These are phyloP conservation scores for Tricholoma saponaceum DNA, from an alignment of 768 basidiomycete genomes.

Conservation along the genomic window DNA sequence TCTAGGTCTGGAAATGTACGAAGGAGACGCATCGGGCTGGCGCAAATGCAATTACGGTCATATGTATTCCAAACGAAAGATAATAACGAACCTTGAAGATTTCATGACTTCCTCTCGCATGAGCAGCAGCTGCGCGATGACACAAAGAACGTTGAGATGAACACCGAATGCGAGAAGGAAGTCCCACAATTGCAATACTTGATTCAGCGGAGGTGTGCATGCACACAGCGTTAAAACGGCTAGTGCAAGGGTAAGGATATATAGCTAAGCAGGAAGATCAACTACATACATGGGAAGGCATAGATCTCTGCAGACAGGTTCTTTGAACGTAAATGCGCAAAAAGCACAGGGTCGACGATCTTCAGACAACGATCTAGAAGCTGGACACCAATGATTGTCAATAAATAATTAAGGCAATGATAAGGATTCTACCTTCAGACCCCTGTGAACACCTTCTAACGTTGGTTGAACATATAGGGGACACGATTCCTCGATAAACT, in stretches of 20 bases:
- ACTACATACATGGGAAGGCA: conserved; percentile 86
- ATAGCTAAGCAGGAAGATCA: not conserved
- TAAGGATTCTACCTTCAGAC: conserved; percentile 66
- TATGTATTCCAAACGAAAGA: not conserved
- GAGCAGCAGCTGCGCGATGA: conserved; percentile 90
- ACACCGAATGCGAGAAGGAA: conserved; percentile 96
- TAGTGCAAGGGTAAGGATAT: conserved; percentile 23
- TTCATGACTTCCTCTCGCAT: conserved; percentile 90
- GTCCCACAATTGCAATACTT: conserved; percentile 95
- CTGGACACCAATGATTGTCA: conserved; percentile 34
- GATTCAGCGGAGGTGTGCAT: conserved; percentile 92
- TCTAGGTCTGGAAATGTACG: conserved; percentile 93
- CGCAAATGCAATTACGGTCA: not conserved
- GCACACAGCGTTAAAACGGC: conserved; percentile 94
- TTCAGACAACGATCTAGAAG: conserved; percentile 90
- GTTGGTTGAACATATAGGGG: conserved; percentile 98
- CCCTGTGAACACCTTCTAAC: conserved; percentile 91
- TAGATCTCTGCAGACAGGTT: conserved; percentile 95
- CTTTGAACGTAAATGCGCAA: conserved; percentile 75
- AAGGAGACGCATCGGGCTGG: conserved; percentile 90
- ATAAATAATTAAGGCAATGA: not conserved
- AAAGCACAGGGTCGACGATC: conserved; percentile 87
- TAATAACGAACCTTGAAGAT: conserved; percentile 61
- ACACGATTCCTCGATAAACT: conserved; percentile 92
- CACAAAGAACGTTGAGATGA: conserved; percentile 93